Evolutionary conservation across 768 basidiomycete species (phyloP), one percentile per base, ranked within the genome.

Genomic region (Megacollybia marginata): DNA sequence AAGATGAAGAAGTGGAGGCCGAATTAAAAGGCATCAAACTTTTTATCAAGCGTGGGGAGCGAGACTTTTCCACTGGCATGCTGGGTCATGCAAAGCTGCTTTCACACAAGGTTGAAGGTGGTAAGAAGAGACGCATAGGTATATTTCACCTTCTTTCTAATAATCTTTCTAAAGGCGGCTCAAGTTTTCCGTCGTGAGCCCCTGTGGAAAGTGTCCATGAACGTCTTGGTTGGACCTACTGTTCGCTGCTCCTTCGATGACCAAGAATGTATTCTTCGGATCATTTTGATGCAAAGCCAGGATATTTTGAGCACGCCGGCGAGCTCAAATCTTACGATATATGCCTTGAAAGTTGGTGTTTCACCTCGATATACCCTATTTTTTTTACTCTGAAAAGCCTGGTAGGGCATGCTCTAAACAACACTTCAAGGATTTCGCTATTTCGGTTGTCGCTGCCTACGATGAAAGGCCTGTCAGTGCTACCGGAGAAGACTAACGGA

Each of bases 131-230:
- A 32, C 61, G 79, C 80, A 54, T 65, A 75, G 70, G n/a, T 48
- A 19, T 18, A 12, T 19, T 40, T 36, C 38, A 28, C 20, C 12
- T 31, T 42, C 36, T 9, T 20, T 23, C 32, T 20, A 16, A 33
- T 5, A 36, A n/a, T 33, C 6, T 56, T 54, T 50, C 42, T 58
- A 60, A n/a, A 59, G 54, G 46, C 7, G n/a, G n/a, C 43, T 31
- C 9, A 38, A 84, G 84, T 85, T 12, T 85, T 87, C 65, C 78
- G 83, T 7, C 79, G 84, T 5, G 84, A 85, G 54, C 84, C 82
- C 0, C 62, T 86, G 28, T 79, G 80, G 71, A 79, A 85, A 57
- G 79, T 85, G 1, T 78, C 83, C 1, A 80, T 85, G 80, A 85
- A 83, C 57, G 67, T 82, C 40, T 74, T 75, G 19, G 59, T 87